These are phyloP conservation scores for Naematelia encephala DNA, from an alignment of 768 basidiomycete species.

Conservation along the genomic window DNA sequence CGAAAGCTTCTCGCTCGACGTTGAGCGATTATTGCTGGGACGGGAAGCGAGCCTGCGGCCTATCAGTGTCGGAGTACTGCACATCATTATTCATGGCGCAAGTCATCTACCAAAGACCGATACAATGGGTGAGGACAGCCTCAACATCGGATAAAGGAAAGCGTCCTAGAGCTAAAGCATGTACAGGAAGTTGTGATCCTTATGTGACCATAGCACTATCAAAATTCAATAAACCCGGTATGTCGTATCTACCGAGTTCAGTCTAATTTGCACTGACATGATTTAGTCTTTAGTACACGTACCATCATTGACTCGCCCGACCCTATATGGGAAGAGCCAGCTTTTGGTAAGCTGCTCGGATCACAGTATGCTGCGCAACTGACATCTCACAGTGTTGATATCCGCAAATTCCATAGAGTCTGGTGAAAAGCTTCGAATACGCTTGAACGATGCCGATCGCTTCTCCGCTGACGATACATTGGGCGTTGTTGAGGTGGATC, in stretches of 20 bases:
- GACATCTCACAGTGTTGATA: conserved; percentile 39
- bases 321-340: conserved; percentile 51
- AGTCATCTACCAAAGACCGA: conserved; percentile 42
- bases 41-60: conserved; percentile 45
- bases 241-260: conserved; percentile 2
- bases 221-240: conserved; percentile 47
- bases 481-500: conserved; percentile 47
- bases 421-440: conserved; percentile 45
- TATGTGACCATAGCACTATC: conserved; percentile 45
- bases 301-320: conserved; percentile 44
- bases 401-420: conserved; percentile 44
- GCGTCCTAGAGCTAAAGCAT: background rate
- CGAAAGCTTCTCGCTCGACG: conserved; percentile 46
- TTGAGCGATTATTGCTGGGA: conserved; percentile 49
- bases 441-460: conserved; percentile 47
- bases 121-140: conserved; percentile 32
- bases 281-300: conserved; percentile 43
- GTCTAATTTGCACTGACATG: background rate
- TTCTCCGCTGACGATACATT: conserved; percentile 49
- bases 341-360: conserved; percentile 33
- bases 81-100: conserved; percentile 45
- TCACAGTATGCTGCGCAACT: background rate
- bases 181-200: conserved; percentile 42
- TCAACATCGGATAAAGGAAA: background rate
- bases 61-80: conserved; percentile 44